A percentile compares a stretch with the other conserved stretches of the same genome.
phyloP scores from a whole-genome alignment of 2,329 filamentous ascomycete species.

The Claviceps quebecensis region DNA sequence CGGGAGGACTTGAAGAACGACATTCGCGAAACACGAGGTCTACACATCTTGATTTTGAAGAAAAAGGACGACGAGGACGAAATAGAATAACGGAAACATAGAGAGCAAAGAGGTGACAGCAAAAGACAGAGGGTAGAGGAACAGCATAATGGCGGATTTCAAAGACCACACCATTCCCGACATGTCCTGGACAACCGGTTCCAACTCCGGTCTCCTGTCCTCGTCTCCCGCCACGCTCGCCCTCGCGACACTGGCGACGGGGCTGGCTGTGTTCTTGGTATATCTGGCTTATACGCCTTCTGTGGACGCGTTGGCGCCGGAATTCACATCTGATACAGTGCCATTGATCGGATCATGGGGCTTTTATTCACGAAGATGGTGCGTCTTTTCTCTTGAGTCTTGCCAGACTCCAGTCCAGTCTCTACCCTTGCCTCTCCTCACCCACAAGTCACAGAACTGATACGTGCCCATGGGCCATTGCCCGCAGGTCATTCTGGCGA shows the following conservation, averaged over 20 bases:
- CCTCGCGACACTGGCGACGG: background rate
- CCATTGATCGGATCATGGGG: background rate
- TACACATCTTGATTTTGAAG: too few relatives aligned
- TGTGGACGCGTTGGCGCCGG: background rate
- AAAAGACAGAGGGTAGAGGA: too few relatives aligned
- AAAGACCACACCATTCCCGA: background rate
- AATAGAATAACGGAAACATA: too few relatives aligned
- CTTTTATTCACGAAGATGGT: background rate
- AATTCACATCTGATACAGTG: background rate
- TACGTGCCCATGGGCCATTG: background rate
- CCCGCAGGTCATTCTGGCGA: background rate
- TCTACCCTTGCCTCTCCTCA: background rate
- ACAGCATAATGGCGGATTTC: background rate
- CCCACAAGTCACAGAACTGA: background rate
- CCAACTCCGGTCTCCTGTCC: background rate
- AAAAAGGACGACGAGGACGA: too few relatives aligned
- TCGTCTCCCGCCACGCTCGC: background rate
- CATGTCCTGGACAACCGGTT: background rate
- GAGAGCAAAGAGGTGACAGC: too few relatives aligned
- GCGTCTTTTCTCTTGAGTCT: background rate
- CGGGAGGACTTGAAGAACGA: too few relatives aligned
- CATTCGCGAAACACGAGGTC: too few relatives aligned
- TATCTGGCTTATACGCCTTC: constrained; percentile 1
- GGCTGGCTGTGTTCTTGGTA: background rate
- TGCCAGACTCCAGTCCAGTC: background rate